These are phyloP conservation scores for Colletotrichum sp. DNA, from an alignment of 2,329 filamentous ascomycete genomes.

Conservation along the genomic window DNA sequence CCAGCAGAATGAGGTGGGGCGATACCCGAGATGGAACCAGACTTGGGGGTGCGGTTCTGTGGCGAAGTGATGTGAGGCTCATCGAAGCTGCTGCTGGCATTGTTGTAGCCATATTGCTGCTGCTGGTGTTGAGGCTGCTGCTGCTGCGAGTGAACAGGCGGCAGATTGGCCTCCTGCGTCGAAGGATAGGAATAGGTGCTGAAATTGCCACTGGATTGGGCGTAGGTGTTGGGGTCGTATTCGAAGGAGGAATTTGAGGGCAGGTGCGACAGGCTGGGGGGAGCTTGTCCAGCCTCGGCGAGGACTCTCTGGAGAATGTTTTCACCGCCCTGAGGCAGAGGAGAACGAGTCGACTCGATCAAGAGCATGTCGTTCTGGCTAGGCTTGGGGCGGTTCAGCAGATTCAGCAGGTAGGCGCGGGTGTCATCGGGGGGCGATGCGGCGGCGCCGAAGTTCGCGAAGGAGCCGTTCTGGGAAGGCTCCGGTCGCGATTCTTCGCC, in stretches of 20 bases:
- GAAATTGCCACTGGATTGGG: slow-evolving; percentile 25
- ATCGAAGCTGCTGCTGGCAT: slow-evolving; percentile 36
- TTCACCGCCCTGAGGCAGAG: slow-evolving; percentile 21
- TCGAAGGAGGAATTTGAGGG: slow-evolving; percentile 24
- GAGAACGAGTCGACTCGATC: slow-evolving; percentile 46
- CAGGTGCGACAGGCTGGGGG: slow-evolving; percentile 19
- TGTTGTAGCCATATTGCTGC: slow-evolving; percentile 28
- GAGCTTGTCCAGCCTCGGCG: slow-evolving; percentile 15
- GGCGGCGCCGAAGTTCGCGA: slow-evolving; percentile 48
- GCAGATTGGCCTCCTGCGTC: slow-evolving; percentile 17
- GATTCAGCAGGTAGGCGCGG: slow-evolving; percentile 83
- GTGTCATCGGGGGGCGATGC: slow-evolving; percentile 69
- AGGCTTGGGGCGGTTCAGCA: slow-evolving; percentile 81
- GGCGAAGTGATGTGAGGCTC: slow-evolving; percentile 46
- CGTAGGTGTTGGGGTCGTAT: slow-evolving; percentile 24
- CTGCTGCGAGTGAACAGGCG: slow-evolving; percentile 24
- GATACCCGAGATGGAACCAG: slow-evolving; percentile 36
- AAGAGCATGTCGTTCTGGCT: slow-evolving; percentile 58
- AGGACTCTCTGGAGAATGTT: slow-evolving; percentile 19
- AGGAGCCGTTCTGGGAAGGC: slow-evolving; percentile 29
- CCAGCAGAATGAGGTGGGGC: slow-evolving; percentile 27
- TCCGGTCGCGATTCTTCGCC: slow-evolving; percentile 43
- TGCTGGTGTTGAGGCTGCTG: slow-evolving; percentile 24
- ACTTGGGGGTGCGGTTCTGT: slow-evolving; percentile 45
- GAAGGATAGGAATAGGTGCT: slow-evolving; percentile 21